Percentiles rank a stretch among this genome's conserved stretches.
These are phyloP conservation scores for Musa balbisiana DNA, from an alignment of 202 grass and related monocot species.

Conservation along the genomic window DNA sequence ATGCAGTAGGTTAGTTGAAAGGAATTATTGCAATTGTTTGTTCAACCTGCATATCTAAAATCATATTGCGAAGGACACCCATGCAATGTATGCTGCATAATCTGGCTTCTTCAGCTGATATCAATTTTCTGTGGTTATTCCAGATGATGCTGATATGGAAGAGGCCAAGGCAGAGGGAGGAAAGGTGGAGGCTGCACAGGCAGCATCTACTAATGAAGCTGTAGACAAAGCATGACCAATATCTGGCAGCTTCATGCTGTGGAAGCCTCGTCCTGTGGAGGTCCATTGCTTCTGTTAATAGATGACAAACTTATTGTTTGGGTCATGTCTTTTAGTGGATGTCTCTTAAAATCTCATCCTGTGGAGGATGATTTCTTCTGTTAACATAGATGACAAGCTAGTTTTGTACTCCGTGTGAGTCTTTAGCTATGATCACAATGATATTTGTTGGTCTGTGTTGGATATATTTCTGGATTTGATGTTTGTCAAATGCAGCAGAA, in stretches of 20 bases:
- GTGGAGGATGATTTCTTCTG: too few relatives aligned
- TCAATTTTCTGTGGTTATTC: neutral
- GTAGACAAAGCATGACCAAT: neutral
- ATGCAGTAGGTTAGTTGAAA: too few relatives aligned
- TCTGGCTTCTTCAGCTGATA: neutral
- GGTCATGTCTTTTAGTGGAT: neutral
- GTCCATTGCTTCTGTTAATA: too few relatives aligned
- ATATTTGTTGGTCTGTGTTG: too few relatives aligned
- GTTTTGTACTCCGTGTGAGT: too few relatives aligned
- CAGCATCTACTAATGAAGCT: neutral
- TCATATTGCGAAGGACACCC: too few relatives aligned
- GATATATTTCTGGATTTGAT: neutral
- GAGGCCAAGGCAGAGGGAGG: slow-evolving; percentile 9
- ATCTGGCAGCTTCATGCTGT: neutral
- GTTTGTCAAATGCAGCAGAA: neutral
- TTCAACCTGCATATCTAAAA: neutral
- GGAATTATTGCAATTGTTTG: neutral
- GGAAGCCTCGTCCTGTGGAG: too few relatives aligned
- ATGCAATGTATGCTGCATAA: slow-evolving; percentile 4
- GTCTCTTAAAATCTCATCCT: neutral
- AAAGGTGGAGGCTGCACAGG: neutral
- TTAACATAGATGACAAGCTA: too few relatives aligned
- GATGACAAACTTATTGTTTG: neutral
- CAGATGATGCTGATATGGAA: slow-evolving; percentile 5
- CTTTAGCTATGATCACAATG: too few relatives aligned